These are phyloP conservation scores for Excoecaria cochinchinensis DNA, from an alignment of 345 rosid genomes.

Conservation along the genomic window DNA sequence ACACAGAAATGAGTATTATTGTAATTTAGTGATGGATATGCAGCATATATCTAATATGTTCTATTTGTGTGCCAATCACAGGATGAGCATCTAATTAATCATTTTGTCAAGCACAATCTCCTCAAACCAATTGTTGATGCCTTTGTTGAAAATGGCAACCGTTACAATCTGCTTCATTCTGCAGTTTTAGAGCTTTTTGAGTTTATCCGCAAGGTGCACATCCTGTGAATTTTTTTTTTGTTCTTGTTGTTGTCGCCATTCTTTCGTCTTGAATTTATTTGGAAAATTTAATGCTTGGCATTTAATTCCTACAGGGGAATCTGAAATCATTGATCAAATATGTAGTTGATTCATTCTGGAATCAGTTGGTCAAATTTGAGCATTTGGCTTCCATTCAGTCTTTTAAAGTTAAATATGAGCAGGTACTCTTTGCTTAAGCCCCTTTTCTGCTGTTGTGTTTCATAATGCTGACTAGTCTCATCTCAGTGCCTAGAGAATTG, in stretches of 20 bases:
- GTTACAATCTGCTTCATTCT: conserved; percentile 89
- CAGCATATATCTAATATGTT: conserved; percentile 10
- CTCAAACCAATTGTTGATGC: conserved; percentile 85
- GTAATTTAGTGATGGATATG: not conserved
- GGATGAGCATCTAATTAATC: conserved; percentile 84
- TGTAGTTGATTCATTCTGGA: conserved; percentile 82
- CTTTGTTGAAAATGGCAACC: conserved; percentile 82
- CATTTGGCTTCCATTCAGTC: conserved; percentile 53
- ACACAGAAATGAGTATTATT: not conserved
- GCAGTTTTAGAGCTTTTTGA: conserved; percentile 91
- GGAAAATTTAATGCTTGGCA: conserved; percentile 20
- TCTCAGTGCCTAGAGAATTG: conserved; percentile 77
- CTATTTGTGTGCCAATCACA: conserved; percentile 31
- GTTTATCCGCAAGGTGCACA: conserved; percentile 78
- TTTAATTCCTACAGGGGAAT: conserved; percentile 62
- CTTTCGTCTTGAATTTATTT: conserved; percentile 16
- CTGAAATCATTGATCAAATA: conserved; percentile 69
- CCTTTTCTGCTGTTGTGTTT: conserved; percentile 16
- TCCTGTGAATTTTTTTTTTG: not conserved
- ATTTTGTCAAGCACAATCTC: conserved; percentile 78
- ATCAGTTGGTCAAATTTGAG: conserved; percentile 63
- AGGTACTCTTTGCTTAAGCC: conserved; percentile 42
- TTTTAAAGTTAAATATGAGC: conserved; percentile 72
- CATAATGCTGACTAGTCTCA: conserved; percentile 21
- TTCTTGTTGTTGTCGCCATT: conserved; percentile 11